phyloP scores from a whole-genome alignment of 192 early-diverging fungal genomes.

The Mortierella alpina region DNA sequence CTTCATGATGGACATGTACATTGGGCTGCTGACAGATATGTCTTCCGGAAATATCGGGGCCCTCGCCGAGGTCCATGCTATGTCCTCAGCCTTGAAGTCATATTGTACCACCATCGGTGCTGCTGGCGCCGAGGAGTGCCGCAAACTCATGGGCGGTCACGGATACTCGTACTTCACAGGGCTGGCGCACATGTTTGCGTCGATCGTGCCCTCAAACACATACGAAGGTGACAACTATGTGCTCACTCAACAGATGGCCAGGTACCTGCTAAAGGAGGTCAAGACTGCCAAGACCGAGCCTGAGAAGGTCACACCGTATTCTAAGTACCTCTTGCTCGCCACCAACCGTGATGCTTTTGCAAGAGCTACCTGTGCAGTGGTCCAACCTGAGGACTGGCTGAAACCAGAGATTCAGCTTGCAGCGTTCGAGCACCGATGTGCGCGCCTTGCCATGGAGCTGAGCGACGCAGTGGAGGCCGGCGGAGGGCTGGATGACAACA shows the following conservation, averaged over 20 bases:
- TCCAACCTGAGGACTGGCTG: constrained; percentile 51
- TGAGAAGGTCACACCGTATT: constrained; percentile 42
- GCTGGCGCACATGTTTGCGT: constrained; percentile 71
- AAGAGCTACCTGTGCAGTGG: constrained; percentile 28
- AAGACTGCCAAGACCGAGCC: constrained; percentile 31
- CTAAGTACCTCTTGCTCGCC: constrained; percentile 31
- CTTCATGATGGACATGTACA: constrained; percentile 52
- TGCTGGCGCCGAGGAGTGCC: constrained; percentile 75
- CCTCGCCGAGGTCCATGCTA: constrained; percentile 81
- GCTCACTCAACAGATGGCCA: constrained; percentile 85
- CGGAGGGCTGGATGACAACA: constrained; percentile 21
- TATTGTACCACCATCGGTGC: constrained; percentile 76
- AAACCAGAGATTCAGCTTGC: constrained; percentile 51
- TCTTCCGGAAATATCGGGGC: constrained; percentile 50
- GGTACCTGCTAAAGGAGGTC: constrained; percentile 72
- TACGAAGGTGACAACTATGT: constrained; percentile 90
- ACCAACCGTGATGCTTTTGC: constrained; percentile 13
- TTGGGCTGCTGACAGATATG: constrained; percentile 71
- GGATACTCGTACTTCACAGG: constrained; percentile 82
- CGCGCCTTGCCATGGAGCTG: constrained; percentile 57
- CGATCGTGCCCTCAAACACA: constrained; percentile 78
- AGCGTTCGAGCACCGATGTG: constrained; percentile 64
- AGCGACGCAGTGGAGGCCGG: constrained; percentile 44
- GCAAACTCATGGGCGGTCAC: constrained; percentile 81
- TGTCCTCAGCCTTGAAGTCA: constrained; percentile 79